Evolutionary conservation across 805 yeast genomes (phyloP).

Genomic region (Candida succiphila): DNA sequence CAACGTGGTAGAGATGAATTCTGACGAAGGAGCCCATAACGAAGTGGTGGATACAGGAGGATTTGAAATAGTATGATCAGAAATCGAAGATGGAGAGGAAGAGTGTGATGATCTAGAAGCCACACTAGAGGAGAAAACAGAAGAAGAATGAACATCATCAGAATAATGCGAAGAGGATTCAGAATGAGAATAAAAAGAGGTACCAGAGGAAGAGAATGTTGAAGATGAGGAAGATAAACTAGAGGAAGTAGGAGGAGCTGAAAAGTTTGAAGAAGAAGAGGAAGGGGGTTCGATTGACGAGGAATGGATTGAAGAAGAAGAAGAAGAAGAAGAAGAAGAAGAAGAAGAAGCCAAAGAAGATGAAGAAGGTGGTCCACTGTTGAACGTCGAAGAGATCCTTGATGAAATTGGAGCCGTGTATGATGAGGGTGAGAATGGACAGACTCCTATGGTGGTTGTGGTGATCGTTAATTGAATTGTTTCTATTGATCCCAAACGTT

Average conservation of each 20-base stretch:
- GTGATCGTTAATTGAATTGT: no score
- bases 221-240: slow-evolving; percentile 1
- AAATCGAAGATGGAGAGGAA: slow-evolving; percentile 4
- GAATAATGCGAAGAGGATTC: not conserved
- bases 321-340: not conserved
- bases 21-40: no score
- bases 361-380: not conserved
- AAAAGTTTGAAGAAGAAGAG: not conserved
- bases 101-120: slow-evolving; percentile 3
- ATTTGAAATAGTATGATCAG: slow-evolving; percentile 1
- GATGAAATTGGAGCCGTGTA: not conserved
- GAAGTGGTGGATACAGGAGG: not conserved
- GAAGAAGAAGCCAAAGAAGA: not conserved
- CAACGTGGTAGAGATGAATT: no score
- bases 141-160: not conserved
- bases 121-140: not conserved
- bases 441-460: no score
- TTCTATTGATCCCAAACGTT: no score
- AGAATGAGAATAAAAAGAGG: not conserved
- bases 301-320: not conserved
- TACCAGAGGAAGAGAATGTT: slow-evolving; percentile 3
- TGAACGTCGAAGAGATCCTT: not conserved
- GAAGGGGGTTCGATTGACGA: no score
- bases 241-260: slow-evolving; percentile 1
- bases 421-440: slow-evolving; percentile 1